Evolutionary conservation across 1,139 yeast species (phyloP), one percentile per base, ranked within the genome.

Genomic region (Geotrichum citri-aurantii): DNA sequence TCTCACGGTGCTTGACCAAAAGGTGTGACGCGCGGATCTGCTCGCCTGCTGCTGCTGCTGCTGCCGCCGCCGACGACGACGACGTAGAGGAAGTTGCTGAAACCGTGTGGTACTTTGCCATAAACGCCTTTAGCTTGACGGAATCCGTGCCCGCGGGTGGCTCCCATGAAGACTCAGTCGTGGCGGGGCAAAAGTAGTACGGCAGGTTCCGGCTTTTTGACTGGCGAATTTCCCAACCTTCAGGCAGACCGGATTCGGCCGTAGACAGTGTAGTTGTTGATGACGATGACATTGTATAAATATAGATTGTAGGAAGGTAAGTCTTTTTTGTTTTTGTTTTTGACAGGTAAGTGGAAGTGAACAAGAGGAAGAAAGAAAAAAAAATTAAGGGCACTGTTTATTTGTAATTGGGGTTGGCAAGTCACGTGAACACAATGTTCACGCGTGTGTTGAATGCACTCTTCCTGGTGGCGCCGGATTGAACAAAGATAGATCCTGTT

Each of bases 111-210:
- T 74, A 68, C 59, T 70, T 63, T 58, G 73, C 74, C 65, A 87
- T 73, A 73, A 88, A 89, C 17, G 75, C 76, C 55, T 81, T 78
- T 60, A 93, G 77, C 64, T 79, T 77, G 1, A 74, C 83, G 21
- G 80, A 72, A 67, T 93, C 89, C 2, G 96, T 84, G 8, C 93
- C 97, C 58, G 78, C 82, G 7, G 99, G 99, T 2, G 96, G 87
- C 61, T 87, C 95, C 99, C 99, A 93, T 46, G 85, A 79, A 0
- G 97, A 87, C 68, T 86, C 86, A 55, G 83, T 79, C 2, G 92
- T 83, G 48, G 80, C 79, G 44, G 84, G 83, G 68, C 90, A 84
- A 73, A 81, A 84, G 73, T 78, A 93, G 75, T 93, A 93, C 62
- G 93, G 97, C 65, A 89, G 81, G 68, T 88, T 83, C 68, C 90